A percentile compares a stretch with the other conserved stretches of the same genome.
These are phyloP conservation scores for Lactarius pseudohatsudake DNA, from an alignment of 768 basidiomycete species.

Conservation along the genomic window DNA sequence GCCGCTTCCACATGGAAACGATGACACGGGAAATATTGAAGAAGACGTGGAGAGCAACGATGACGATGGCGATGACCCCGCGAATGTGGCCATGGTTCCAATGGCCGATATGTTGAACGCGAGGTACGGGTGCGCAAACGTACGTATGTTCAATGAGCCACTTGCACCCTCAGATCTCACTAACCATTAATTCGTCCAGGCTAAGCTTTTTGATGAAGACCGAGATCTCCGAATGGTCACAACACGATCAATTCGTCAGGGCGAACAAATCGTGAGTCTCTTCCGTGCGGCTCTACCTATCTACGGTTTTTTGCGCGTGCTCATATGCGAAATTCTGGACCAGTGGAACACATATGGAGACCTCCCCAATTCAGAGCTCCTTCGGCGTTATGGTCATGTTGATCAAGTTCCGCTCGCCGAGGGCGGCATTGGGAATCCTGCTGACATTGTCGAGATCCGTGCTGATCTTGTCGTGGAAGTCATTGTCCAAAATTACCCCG, in stretches of 20 bases:
- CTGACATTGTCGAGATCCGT: conserved; percentile 74
- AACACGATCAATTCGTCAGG: conserved; percentile 68
- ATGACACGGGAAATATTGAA: conserved; percentile 42
- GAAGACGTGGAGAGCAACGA: conserved; percentile 38
- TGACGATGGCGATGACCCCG: conserved; percentile 54
- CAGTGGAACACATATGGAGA: conserved; percentile 97
- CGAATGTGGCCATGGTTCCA: conserved; percentile 87
- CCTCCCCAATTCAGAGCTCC: conserved; percentile 86
- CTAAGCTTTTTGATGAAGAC: conserved; percentile 80
- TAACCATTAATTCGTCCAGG: conserved; percentile 45
- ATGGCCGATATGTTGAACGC: conserved; percentile 98
- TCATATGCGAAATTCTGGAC: not conserved
- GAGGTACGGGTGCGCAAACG: conserved; percentile 79
- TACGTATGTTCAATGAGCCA: conserved; percentile 39
- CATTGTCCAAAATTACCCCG: conserved; percentile 31
- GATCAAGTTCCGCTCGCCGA: conserved; percentile 63
- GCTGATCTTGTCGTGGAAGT: conserved; percentile 64
- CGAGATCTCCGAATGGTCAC: conserved; percentile 73
- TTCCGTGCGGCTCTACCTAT: not conserved
- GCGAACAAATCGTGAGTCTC: conserved; percentile 81
- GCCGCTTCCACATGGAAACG: conserved; percentile 10
- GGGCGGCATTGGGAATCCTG: conserved; percentile 64
- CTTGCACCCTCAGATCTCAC: conserved; percentile 9
- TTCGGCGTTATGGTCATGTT: conserved; percentile 93
- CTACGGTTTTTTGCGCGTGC: not conserved